Percentiles rank a stretch among this genome's conserved stretches.
phyloP scores from a whole-genome alignment of 306 rosid genomes.

The Vigna reflexopilosa region DNA sequence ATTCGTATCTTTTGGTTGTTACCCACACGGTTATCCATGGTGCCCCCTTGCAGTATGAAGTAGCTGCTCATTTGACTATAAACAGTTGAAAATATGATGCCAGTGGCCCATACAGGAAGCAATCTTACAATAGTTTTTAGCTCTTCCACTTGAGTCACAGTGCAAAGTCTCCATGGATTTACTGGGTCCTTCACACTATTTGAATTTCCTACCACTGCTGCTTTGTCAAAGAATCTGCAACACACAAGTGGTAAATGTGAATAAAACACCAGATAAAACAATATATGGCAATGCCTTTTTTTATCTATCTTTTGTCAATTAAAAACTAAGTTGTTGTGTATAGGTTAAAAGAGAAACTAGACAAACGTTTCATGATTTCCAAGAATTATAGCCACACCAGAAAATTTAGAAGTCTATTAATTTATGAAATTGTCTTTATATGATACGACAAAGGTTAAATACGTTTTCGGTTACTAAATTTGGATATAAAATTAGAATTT shows the following conservation, averaged over 20 bases:
- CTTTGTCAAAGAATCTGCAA: slow-evolving; percentile 83
- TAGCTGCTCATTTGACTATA: slow-evolving; percentile 73
- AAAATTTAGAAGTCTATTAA: slow-evolving; percentile 11
- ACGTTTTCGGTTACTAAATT: too few relatives aligned
- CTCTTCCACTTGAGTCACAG: slow-evolving; percentile 91
- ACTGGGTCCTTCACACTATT: slow-evolving; percentile 48
- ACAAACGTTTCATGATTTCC: background rate
- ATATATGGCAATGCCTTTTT: background rate
- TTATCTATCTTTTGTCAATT: background rate
- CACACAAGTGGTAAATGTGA: slow-evolving; percentile 27
- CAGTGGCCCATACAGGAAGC: slow-evolving; percentile 84
- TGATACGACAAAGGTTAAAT: too few relatives aligned
- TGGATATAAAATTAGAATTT: too few relatives aligned
- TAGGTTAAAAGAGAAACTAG: background rate
- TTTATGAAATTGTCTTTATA: background rate
- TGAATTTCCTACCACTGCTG: slow-evolving; percentile 58
- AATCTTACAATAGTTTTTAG: slow-evolving; percentile 69
- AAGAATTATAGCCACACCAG: slow-evolving; percentile 1
- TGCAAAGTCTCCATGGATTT: slow-evolving; percentile 74
- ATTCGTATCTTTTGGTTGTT: slow-evolving; percentile 48
- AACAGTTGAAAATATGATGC: slow-evolving; percentile 71
- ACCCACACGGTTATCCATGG: slow-evolving; percentile 61
- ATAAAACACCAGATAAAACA: background rate
- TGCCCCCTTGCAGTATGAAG: slow-evolving; percentile 72
- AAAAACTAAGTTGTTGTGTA: background rate